phyloP scores from a whole-genome alignment of 176 grass and related monocot genomes.

The Ensete glaucum region DNA sequence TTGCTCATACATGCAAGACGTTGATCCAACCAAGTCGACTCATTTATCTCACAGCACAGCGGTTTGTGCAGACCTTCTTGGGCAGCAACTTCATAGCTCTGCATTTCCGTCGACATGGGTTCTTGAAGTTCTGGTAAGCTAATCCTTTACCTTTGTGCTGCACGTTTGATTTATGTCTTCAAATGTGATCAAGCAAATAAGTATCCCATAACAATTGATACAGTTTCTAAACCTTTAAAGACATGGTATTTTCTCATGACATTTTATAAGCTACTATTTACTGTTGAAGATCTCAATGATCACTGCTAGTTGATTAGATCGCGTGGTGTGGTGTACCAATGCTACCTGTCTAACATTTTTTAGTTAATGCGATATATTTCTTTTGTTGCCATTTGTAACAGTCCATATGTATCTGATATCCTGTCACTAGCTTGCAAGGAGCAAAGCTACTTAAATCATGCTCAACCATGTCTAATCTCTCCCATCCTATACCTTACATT shows the following conservation, averaged over 20 bases:
- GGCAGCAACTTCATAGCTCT: constrained; percentile 82
- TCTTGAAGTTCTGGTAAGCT: constrained; percentile 81
- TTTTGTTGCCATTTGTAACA: background rate
- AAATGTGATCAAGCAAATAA: background rate
- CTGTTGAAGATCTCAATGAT: background rate
- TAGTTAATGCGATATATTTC: background rate
- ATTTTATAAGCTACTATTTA: background rate
- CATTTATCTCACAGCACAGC: constrained; percentile 71
- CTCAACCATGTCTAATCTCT: background rate
- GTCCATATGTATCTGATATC: background rate
- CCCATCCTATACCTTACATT: no score
- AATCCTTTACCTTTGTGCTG: background rate
- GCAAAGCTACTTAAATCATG: background rate
- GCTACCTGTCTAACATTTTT: no score
- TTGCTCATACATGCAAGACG: constrained; percentile 76
- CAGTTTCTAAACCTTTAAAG: background rate
- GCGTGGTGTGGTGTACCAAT: no score
- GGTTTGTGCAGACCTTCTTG: constrained; percentile 91
- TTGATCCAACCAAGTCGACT: constrained; percentile 70
- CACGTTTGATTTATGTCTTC: background rate
- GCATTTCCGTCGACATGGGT: constrained; percentile 90
- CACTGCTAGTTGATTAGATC: background rate
- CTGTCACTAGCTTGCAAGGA: background rate
- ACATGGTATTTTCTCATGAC: background rate
- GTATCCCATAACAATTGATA: background rate